phyloP scores from a whole-genome alignment of 805 yeast species.

The Nakazawaea anatomiae region DNA sequence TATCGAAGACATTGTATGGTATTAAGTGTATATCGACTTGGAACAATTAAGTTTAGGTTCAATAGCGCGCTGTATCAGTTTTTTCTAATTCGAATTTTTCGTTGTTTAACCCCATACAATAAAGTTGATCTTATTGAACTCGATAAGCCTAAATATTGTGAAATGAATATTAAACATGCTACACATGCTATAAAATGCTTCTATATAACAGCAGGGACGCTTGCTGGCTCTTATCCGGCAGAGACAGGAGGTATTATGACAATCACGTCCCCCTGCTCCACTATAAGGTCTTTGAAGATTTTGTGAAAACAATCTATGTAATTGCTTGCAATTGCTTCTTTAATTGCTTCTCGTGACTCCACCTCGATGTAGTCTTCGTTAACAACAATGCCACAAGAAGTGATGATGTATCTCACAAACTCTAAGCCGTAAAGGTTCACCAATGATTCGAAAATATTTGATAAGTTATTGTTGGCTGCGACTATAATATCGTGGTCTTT shows the following conservation, averaged over 20 bases:
- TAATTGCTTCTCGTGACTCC: conserved; percentile 9
- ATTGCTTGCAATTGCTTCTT: not conserved
- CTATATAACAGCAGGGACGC: too few relatives aligned
- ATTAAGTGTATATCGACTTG: too few relatives aligned
- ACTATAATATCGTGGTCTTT: conserved; percentile 11
- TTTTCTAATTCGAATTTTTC: too few relatives aligned
- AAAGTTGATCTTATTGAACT: too few relatives aligned
- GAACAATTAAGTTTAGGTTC: too few relatives aligned
- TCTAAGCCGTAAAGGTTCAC: conserved; percentile 12
- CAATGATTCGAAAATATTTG: not conserved
- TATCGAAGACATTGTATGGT: conserved; percentile 6
- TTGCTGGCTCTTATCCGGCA: conserved; percentile 16
- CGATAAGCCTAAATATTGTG: too few relatives aligned
- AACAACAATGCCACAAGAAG: conserved; percentile 21
- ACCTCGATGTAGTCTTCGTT: conserved; percentile 22
- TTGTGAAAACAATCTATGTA: not conserved
- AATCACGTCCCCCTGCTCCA: conserved; percentile 16
- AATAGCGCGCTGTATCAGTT: too few relatives aligned
- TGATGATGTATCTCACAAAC: conserved; percentile 17
- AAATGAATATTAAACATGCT: too few relatives aligned
- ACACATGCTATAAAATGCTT: too few relatives aligned
- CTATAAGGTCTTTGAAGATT: not conserved
- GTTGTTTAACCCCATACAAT: too few relatives aligned
- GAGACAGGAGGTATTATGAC: conserved; percentile 27
- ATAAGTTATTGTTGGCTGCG: not conserved